These are phyloP conservation scores for Candida sp. DNA, from an alignment of 1,139 yeast species.

Conservation along the genomic window DNA sequence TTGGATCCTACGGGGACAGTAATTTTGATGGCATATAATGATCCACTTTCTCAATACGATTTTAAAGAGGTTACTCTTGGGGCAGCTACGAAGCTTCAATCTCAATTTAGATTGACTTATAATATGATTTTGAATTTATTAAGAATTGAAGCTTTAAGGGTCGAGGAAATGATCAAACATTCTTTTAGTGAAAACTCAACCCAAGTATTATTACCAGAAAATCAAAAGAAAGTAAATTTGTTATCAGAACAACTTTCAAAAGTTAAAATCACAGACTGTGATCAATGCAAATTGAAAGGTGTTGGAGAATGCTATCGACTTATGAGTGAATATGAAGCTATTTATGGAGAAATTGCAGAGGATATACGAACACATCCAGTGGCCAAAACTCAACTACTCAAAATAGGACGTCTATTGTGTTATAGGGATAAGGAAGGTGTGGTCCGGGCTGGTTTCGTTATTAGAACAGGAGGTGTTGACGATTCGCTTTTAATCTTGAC, in stretches of 20 bases:
- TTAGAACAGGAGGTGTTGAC: constrained; percentile 32
- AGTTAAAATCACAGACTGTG: constrained; percentile 35
- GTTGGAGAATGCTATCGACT: constrained; percentile 45
- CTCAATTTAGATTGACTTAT: constrained; percentile 92
- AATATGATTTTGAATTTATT: constrained; percentile 91
- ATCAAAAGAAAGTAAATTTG: constrained; percentile 59
- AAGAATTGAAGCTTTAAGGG: constrained; percentile 89
- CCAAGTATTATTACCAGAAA: constrained; percentile 85
- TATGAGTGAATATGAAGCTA: constrained; percentile 41
- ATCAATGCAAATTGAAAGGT: constrained; percentile 32
- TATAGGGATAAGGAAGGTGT: constrained; percentile 46
- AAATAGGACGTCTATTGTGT: constrained; percentile 58
- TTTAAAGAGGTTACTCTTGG: constrained; percentile 85
- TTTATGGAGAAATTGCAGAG: constrained; percentile 43
- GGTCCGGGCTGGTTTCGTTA: constrained; percentile 53
- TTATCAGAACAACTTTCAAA: constrained; percentile 46
- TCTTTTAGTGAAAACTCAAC: constrained; percentile 91
- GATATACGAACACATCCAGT: constrained; percentile 46
- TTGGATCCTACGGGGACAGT: constrained; percentile 93
- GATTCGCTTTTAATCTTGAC: constrained; percentile 34
- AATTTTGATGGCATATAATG: constrained; percentile 84
- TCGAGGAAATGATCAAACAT: constrained; percentile 96
- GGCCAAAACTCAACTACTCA: constrained; percentile 42
- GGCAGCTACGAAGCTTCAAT: constrained; percentile 80
- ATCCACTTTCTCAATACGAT: constrained; percentile 57